These are phyloP conservation scores for Choiromyces venosus DNA, from an alignment of 495 filamentous ascomycete species.

Conservation along the genomic window DNA sequence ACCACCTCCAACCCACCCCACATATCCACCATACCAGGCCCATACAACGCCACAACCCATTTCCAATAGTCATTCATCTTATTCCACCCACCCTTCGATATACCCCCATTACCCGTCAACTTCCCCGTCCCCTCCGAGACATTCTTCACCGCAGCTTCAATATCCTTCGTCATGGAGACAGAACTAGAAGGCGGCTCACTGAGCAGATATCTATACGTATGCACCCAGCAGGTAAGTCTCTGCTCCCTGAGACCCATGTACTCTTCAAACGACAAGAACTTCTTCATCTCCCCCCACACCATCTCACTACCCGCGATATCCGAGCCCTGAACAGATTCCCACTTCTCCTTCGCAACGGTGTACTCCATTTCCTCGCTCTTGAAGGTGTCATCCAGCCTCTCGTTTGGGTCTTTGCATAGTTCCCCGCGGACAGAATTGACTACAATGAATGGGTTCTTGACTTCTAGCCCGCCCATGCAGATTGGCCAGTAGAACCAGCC, in stretches of 20 bases:
- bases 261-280: conserved; percentile 16
- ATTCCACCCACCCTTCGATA: neutral
- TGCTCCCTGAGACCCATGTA: conserved; percentile 8
- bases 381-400: neutral
- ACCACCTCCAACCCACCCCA: conserved; percentile 63
- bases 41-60: conserved; percentile 59
- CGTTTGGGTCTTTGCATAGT: conserved; percentile 16
- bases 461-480: conserved; percentile 42
- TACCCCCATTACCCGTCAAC: conserved; percentile 1
- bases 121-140: neutral
- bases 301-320: neutral
- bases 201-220: conserved; percentile 2
- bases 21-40: conserved; percentile 53
- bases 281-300: neutral
- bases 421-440: conserved; percentile 35
- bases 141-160: conserved; percentile 10
- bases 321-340: conserved; percentile 9
- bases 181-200: neutral
- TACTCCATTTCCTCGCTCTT: neutral
- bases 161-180: conserved; percentile 7
- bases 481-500: conserved; percentile 58
- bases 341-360: conserved; percentile 6
- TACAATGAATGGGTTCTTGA: conserved; percentile 41
- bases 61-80: conserved; percentile 51
- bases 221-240: conserved; percentile 11